Conservation (phyloP, 169 alveolate genomes). For the Plasmodium inui region DNA sequence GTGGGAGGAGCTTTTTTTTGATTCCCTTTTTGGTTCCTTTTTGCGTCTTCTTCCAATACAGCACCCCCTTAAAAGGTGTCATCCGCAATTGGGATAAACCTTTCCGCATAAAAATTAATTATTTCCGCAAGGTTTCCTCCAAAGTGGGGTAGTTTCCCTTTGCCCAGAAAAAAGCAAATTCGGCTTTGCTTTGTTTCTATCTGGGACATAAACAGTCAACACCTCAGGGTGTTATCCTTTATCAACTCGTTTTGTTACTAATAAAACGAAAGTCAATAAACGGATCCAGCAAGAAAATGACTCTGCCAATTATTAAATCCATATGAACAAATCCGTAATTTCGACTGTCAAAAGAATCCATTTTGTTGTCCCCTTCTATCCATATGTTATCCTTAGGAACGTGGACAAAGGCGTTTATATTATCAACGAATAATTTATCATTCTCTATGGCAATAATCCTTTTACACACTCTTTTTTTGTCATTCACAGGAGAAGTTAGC, state of each 20-base stretch:
- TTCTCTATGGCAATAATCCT: conserved; percentile 71
- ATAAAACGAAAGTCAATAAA: conserved; percentile 43
- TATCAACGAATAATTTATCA: conserved; percentile 61
- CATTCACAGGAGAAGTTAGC: conserved; percentile 66
- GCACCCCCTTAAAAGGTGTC: neutral
- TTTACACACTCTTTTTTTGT: conserved; percentile 73
- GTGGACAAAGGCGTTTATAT: conserved; percentile 31
- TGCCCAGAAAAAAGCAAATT: neutral
- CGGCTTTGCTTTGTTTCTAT: neutral
- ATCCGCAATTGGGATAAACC: neutral
- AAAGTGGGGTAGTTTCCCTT: neutral
- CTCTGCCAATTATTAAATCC: conserved; percentile 57
- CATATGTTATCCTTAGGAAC: conserved; percentile 56
- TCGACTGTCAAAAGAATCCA: conserved; percentile 75
- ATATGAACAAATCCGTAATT: conserved; percentile 69
- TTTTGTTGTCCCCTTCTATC: conserved; percentile 74
- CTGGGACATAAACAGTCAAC: neutral
- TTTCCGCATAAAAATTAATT: neutral
- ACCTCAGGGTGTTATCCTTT: neutral
- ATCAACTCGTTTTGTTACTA: neutral
- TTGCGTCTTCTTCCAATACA: neutral
- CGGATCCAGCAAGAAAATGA: conserved; percentile 63
- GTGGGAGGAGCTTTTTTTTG: neutral
- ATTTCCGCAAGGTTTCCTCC: neutral
- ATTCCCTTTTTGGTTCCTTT: neutral